Evolutionary conservation across 805 yeast species (phyloP).

Genomic region (Yamadazyma sp.): DNA sequence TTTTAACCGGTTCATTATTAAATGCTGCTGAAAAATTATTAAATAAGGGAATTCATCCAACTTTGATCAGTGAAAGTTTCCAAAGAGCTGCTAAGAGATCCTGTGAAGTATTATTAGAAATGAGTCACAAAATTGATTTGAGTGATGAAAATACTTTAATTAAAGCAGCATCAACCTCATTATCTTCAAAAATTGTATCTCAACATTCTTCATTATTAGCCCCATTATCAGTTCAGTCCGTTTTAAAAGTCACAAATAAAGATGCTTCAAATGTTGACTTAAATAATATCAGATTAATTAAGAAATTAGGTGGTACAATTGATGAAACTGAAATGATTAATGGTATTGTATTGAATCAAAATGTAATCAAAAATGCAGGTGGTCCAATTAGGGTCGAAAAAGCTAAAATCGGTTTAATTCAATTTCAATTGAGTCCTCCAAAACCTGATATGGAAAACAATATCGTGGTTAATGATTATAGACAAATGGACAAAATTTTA

Average conservation of each 20-base stretch:
- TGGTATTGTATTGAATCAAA: constrained; percentile 93
- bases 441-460: constrained; percentile 98
- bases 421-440: constrained; percentile 94
- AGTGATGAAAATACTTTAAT: constrained; percentile 78
- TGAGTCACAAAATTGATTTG: constrained; percentile 80
- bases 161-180: constrained; percentile 91
- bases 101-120: constrained; percentile 75
- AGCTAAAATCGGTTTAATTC: constrained; percentile 86
- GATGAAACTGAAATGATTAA: constrained; percentile 92
- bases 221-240: constrained; percentile 93
- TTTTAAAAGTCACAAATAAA: constrained; percentile 68
- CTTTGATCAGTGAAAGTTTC: constrained; percentile 89
- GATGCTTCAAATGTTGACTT: constrained; percentile 71
- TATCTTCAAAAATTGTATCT: constrained; percentile 92
- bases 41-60: constrained; percentile 92
- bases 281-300: constrained; percentile 81
- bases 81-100: constrained; percentile 84
- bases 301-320: constrained; percentile 96
- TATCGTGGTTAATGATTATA: constrained; percentile 93
- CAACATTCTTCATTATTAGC: constrained; percentile 85
- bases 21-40: constrained; percentile 93
- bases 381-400: constrained; percentile 94
- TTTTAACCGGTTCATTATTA: constrained; percentile 87
- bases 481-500: constrained; percentile 98
- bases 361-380: constrained; percentile 84